Conservation (phyloP, 1,284 basidiomycete genomes). For the Nidula niveotomentosa region DNA sequence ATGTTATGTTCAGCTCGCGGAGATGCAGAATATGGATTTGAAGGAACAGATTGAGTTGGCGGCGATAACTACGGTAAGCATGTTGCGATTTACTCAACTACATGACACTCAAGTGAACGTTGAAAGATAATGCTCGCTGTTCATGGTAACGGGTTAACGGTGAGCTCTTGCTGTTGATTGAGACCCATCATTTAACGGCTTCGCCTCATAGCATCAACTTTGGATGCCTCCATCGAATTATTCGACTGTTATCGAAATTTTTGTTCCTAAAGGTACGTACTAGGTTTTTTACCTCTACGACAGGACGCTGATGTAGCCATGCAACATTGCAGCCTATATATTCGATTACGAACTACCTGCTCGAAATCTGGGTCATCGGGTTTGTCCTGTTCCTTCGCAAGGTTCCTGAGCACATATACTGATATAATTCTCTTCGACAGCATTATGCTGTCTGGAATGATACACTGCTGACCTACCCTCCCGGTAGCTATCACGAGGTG, state of each 20-base stretch:
- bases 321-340: constrained; percentile 19
- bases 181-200: not conserved
- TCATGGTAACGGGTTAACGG: not conserved
- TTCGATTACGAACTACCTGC: constrained; percentile 31
- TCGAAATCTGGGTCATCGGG: constrained; percentile 28
- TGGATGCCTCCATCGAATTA: not conserved
- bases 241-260: not conserved
- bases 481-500: constrained; percentile 23
- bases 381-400: constrained; percentile 6
- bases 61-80: not conserved
- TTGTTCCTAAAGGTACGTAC: not conserved
- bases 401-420: not conserved
- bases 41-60: not conserved
- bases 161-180: not conserved
- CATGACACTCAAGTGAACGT: not conserved
- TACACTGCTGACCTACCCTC: constrained; percentile 21
- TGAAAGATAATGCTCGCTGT: not conserved
- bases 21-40: not conserved
- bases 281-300: not conserved
- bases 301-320: not conserved
- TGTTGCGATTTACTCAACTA: not conserved
- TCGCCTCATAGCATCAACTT: not conserved
- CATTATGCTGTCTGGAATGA: constrained; percentile 34
- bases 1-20: not conserved
- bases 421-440: constrained; percentile 11